Conservation (phyloP, 495 filamentous ascomycete genomes). For the Aspergillus biplanus region DNA sequence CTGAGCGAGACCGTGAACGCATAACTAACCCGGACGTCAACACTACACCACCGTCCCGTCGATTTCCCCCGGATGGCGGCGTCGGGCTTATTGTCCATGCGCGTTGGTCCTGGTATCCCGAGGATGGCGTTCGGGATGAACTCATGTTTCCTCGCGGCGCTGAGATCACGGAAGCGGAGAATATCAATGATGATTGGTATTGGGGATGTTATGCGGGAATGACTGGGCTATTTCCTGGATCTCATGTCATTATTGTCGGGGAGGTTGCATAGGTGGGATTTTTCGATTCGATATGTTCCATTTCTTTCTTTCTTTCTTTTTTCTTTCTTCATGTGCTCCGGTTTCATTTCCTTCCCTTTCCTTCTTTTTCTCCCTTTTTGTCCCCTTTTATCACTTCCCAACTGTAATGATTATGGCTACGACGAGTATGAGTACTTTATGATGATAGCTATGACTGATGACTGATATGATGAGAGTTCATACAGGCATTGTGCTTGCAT, state of each 20-base stretch:
- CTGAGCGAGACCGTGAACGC: slow-evolving; percentile 17
- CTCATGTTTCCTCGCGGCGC: slow-evolving; percentile 80
- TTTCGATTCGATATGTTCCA: not conserved
- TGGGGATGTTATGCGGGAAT: slow-evolving; percentile 77
- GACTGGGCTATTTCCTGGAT: slow-evolving; percentile 75
- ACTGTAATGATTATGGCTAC: slow-evolving; percentile 2
- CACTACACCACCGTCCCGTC: slow-evolving; percentile 27
- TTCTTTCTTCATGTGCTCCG: not conserved
- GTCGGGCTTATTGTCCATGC: slow-evolving; percentile 64
- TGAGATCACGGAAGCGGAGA: slow-evolving; percentile 76
- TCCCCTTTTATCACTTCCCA: not conserved
- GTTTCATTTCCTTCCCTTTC: not conserved
- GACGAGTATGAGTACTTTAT: slow-evolving; percentile 8
- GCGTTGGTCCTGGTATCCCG: slow-evolving; percentile 74
- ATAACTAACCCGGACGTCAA: slow-evolving; percentile 19
- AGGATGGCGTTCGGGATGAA: slow-evolving; percentile 66
- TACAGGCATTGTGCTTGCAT: not conserved
- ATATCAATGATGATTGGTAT: slow-evolving; percentile 87
- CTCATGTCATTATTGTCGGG: slow-evolving; percentile 60
- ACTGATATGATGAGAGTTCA: not conserved
- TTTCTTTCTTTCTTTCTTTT: not conserved
- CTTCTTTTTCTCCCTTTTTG: not conserved
- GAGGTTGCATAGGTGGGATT: slow-evolving; percentile 33
- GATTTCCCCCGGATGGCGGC: slow-evolving; percentile 74
- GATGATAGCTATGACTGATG: not conserved